Conservation (phyloP, 331 rosid species). For the Phaseolus coccineus region DNA sequence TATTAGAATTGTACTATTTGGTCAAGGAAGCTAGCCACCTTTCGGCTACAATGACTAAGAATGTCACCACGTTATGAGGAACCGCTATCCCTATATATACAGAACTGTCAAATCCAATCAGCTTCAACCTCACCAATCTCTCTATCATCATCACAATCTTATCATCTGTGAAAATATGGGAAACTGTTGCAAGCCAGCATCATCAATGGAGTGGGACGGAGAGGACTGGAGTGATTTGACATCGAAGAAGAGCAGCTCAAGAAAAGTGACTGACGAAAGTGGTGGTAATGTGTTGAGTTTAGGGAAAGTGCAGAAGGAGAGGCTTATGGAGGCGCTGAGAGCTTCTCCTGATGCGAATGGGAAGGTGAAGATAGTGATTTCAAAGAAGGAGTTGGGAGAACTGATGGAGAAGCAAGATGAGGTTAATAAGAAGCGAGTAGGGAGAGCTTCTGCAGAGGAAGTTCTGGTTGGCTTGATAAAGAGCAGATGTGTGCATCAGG, state of each 20-base stretch:
- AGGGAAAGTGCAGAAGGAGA: conserved; percentile 34
- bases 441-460: conserved; percentile 51
- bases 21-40: background rate
- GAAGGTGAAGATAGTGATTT: conserved; percentile 62
- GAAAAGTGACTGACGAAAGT: conserved; percentile 35
- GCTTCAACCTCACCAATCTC: too few relatives aligned
- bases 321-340: conserved; percentile 42
- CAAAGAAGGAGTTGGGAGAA: conserved; percentile 62
- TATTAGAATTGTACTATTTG: background rate
- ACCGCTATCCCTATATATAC: too few relatives aligned
- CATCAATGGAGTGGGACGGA: conserved; percentile 53
- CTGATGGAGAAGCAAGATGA: conserved; percentile 43
- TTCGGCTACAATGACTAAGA: background rate
- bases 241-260: background rate
- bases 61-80: too few relatives aligned
- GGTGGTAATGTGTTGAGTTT: background rate
- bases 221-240: conserved; percentile 56
- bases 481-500: conserved; percentile 35
- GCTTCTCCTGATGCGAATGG: conserved; percentile 2
- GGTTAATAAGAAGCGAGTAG: background rate
- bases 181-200: conserved; percentile 58
- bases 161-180: conserved; percentile 44
- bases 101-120: too few relatives aligned
- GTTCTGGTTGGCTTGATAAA: conserved; percentile 49
- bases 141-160: too few relatives aligned